Conservation (phyloP, 2,329 filamentous ascomycete species). For the Aspergillus bombycis region DNA sequence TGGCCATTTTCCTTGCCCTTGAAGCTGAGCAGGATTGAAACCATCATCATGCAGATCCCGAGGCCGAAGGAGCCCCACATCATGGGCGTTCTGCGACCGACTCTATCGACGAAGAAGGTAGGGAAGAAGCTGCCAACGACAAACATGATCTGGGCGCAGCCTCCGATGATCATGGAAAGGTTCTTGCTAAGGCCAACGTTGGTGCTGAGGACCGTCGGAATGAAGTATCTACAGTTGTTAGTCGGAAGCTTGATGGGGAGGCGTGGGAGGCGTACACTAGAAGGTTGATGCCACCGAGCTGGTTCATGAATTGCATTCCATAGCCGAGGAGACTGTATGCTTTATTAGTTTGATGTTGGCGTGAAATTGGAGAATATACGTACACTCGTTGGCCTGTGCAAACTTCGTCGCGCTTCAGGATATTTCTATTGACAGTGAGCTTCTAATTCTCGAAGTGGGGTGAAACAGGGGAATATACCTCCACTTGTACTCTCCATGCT, state of each 20-base stretch:
- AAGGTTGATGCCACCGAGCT: conserved; percentile 53
- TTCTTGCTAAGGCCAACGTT: conserved; percentile 29
- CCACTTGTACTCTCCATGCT: conserved; percentile 41
- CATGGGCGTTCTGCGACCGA: conserved; percentile 42
- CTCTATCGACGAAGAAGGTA: conserved; percentile 49
- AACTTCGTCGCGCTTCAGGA: conserved; percentile 49
- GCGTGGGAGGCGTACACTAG: conserved; percentile 36
- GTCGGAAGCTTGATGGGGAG: background rate
- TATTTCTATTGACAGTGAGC: conserved; percentile 14
- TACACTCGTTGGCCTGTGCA: conserved; percentile 48
- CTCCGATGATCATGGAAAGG: conserved; percentile 28
- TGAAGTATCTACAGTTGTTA: conserved; percentile 18
- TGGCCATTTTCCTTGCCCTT: conserved; percentile 38
- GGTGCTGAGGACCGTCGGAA: conserved; percentile 25
- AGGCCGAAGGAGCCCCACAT: conserved; percentile 38
- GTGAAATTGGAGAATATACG: background rate
- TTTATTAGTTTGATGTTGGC: background rate
- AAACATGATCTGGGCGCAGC: conserved; percentile 34
- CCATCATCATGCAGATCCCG: conserved; percentile 43
- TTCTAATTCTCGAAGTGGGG: background rate
- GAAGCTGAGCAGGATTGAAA: conserved; percentile 46
- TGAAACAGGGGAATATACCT: conserved; percentile 6
- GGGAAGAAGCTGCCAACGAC: conserved; percentile 45
- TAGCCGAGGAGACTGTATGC: conserved; percentile 46
- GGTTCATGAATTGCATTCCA: conserved; percentile 55